A percentile compares a stretch with the other conserved stretches of the same genome.
Conservation (phyloP, 306 rosid species). For the Astragalus glycyphyllos region DNA sequence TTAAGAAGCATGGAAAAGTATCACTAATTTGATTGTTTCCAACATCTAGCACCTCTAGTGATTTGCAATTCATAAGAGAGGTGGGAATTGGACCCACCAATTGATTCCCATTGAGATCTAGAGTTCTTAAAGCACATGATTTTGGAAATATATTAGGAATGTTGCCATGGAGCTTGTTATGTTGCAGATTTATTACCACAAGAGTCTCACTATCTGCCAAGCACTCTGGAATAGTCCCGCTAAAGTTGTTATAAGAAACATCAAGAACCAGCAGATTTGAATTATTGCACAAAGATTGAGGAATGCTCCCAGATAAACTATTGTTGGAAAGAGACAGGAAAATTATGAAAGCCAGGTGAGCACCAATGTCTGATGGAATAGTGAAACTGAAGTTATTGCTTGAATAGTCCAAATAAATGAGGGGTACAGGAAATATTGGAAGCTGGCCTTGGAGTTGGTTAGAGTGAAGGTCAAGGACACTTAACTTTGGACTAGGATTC, state of each 20-base stretch:
- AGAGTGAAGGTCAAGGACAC: slow-evolving; percentile 42
- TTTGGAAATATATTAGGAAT: slow-evolving; percentile 33
- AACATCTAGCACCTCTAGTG: slow-evolving; percentile 44
- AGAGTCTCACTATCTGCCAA: background rate
- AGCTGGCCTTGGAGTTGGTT: slow-evolving; percentile 51
- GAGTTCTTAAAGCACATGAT: slow-evolving; percentile 38
- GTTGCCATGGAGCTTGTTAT: slow-evolving; percentile 29
- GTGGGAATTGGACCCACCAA: slow-evolving; percentile 42
- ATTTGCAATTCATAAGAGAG: slow-evolving; percentile 37
- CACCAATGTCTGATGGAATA: slow-evolving; percentile 35
- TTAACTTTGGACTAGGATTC: background rate
- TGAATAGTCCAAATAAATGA: slow-evolving; percentile 48
- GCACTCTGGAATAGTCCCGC: slow-evolving; percentile 44
- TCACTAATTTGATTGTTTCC: slow-evolving; percentile 42
- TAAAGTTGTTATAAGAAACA: slow-evolving; percentile 39
- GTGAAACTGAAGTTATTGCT: slow-evolving; percentile 44
- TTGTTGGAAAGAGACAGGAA: slow-evolving; percentile 45
- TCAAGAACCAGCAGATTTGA: slow-evolving; percentile 44
- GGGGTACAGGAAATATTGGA: background rate
- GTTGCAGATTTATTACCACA: slow-evolving; percentile 35
- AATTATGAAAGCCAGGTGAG: background rate
- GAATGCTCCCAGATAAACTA: slow-evolving; percentile 32
- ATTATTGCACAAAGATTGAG: slow-evolving; percentile 45
- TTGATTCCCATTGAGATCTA: slow-evolving; percentile 42
- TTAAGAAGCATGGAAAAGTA: slow-evolving; percentile 43